Conservation (phyloP, 2,329 filamentous ascomycete genomes). For the Diaporthe amygdali region DNA sequence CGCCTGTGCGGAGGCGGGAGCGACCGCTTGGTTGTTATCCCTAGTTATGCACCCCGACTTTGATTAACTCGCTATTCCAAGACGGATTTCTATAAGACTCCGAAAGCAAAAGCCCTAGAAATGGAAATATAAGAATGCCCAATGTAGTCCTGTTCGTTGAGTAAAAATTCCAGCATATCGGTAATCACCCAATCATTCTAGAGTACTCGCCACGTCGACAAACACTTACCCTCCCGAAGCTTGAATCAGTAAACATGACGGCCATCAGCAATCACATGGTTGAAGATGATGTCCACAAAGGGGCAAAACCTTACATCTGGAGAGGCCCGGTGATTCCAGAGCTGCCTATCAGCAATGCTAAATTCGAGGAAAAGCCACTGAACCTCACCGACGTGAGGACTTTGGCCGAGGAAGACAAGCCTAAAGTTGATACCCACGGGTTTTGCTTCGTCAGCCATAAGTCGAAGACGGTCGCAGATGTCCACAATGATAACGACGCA, state of each 20-base stretch:
- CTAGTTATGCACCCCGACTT: neutral
- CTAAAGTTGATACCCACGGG: slow-evolving; percentile 3
- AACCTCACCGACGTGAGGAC: slow-evolving; percentile 5
- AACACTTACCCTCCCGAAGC: no score
- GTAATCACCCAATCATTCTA: neutral
- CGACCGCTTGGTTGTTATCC: neutral
- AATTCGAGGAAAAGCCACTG: slow-evolving; percentile 11
- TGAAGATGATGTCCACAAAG: neutral
- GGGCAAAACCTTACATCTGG: slow-evolving; percentile 1
- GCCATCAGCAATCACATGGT: slow-evolving; percentile 22
- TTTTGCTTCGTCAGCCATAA: neutral
- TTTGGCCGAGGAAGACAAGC: slow-evolving; percentile 2
- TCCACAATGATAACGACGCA: neutral
- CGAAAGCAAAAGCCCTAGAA: neutral
- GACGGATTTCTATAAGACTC: neutral
- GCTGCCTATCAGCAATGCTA: slow-evolving; percentile 7
- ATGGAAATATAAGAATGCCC: neutral
- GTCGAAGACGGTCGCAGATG: neutral
- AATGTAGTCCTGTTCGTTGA: neutral
- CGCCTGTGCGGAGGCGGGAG: neutral
- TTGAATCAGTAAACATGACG: neutral
- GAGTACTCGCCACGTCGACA: no score
- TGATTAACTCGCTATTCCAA: neutral
- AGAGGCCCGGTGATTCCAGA: neutral
- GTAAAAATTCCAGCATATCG: neutral